Evolutionary conservation across 2,329 filamentous ascomycete species (phyloP), one percentile per base, ranked within the genome.

Genomic region (Colletotrichum liriopes): DNA sequence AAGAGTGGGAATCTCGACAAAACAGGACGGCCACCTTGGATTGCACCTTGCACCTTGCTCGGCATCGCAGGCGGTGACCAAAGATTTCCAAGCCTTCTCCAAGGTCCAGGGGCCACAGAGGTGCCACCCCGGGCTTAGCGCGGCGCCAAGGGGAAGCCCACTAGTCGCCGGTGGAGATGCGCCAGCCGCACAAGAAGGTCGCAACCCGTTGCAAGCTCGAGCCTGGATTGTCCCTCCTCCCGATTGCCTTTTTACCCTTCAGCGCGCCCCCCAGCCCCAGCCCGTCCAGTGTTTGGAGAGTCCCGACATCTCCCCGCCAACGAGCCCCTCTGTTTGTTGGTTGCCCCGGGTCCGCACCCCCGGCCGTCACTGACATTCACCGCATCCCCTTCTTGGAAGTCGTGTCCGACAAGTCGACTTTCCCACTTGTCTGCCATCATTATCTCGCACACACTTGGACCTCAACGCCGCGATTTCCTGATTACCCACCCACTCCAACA

Each of bases 281-380:
- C 39, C 39, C 56, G 39, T 60, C 59, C 60, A 63, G 60, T 68
- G 69, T 68, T 71, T 71, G 70, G 69, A 58, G 26, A 23, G 23
- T 32, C 51, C 62, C 41, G 54, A 35, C 7, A 67, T 76, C 70
- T 52, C 75, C 75, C 72, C 45, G 74, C 59, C 75, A 69, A 76
- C 75, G 23, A 55, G 73, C 75, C 74, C 75, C 69, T 72, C 67
- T 74, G 67, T 73, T 75, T 75, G 73, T 74, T 74, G 67, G 73
- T 73, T 71, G 71, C 70, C 65, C 70, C 65, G 70, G 65, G 70
- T 63, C 66, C 65, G 52, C 59, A 49, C 60, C 65, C 70, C 65
- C 66, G 65, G 66, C 60, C 54, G 64, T 63, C 70, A 60, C 66
- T 72, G 65, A 70, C 70, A 72, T 72, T 72, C 70, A 72, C 70